phyloP scores from a whole-genome alignment of 106 monocot genomes.

The Allium sativum region DNA sequence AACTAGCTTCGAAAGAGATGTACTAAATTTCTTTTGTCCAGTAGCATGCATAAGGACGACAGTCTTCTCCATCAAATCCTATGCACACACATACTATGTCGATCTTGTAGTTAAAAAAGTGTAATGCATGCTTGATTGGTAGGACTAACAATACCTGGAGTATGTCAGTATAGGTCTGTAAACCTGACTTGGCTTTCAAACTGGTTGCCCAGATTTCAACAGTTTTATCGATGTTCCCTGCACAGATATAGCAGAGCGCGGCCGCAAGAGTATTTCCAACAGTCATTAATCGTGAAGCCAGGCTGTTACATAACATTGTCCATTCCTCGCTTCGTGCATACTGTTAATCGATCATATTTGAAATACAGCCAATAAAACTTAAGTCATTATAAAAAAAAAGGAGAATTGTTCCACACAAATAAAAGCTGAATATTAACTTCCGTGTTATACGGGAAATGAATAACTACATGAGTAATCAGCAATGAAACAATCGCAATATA shows the following conservation, averaged over 20 bases:
- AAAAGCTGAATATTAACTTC: not conserved
- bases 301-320: slow-evolving; percentile 74
- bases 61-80: slow-evolving; percentile 99
- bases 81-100: slow-evolving; percentile 5
- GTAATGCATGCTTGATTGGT: not conserved
- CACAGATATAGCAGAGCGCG: slow-evolving; percentile 92
- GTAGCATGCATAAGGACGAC: slow-evolving; percentile 76
- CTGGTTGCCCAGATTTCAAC: slow-evolving; percentile 90
- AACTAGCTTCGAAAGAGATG: slow-evolving; percentile 80
- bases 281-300: slow-evolving; percentile 74
- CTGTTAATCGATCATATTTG: slow-evolving; percentile 24
- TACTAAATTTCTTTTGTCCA: slow-evolving; percentile 63
- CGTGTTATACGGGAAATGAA: not conserved
- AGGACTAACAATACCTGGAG: slow-evolving; percentile 52
- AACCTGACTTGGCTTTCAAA: slow-evolving; percentile 49
- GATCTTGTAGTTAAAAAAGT: not conserved
- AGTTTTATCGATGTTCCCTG: slow-evolving; percentile 94
- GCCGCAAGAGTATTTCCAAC: slow-evolving; percentile 75
- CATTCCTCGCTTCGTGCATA: slow-evolving; percentile 91
- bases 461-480: not conserved
- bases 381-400: not conserved
- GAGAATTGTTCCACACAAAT: not conserved
- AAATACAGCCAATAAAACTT: not conserved
- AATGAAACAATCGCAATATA: not conserved
- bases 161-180: slow-evolving; percentile 70